Evolutionary conservation across 2,329 filamentous ascomycete species (phyloP), one percentile per base, ranked within the genome.

Genomic region (Scedosporium boydii): DNA sequence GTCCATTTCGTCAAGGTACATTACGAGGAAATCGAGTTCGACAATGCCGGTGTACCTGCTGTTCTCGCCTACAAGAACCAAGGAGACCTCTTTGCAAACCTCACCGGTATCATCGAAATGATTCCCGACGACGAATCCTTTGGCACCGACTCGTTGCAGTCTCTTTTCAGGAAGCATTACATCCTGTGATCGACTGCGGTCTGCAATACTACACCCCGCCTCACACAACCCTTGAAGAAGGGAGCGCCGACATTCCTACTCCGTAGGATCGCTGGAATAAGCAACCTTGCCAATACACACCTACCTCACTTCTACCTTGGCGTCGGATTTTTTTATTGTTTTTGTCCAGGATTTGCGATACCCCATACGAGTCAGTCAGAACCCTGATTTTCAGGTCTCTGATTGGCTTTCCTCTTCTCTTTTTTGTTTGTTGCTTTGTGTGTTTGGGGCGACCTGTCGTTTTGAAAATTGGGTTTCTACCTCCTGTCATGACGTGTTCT

Each of bases 1-100:
- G 84, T 90, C 41, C 91, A 90, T 70, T 98, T 99, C 71, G 84
- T 98, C 77, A 96, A 93, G 77, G 84, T 98, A 58, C 88, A 96
- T 75, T 91, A 91, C 72, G 87, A 90, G 65, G 93, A 96, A 63
- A 96, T 96, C 44, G 93, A 98, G 73, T 96, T 98, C 80, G 91
- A 97, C 72, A 86, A 89, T 63, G 89, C 92, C 38, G 88, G 88
- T 56, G 89, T 96, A 1, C 95, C 95, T 0, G 91, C 95, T 3
- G 80, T 98, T 44, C 80, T 98, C 58, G 93, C 90, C 10, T 99
- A 99, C 78, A 87, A 87, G 63, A 90, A 88, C 69, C 85, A 88
- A 70, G 93, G 92, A 61, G 93, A 98, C 66, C 86, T 97, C 66
- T 92, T 98, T 69, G 90, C 91, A 66, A 96, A 93, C 69, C 79